Base-by-base conservation (phyloP, 768 basidiomycete species). In the Boletus sp. region DNA sequence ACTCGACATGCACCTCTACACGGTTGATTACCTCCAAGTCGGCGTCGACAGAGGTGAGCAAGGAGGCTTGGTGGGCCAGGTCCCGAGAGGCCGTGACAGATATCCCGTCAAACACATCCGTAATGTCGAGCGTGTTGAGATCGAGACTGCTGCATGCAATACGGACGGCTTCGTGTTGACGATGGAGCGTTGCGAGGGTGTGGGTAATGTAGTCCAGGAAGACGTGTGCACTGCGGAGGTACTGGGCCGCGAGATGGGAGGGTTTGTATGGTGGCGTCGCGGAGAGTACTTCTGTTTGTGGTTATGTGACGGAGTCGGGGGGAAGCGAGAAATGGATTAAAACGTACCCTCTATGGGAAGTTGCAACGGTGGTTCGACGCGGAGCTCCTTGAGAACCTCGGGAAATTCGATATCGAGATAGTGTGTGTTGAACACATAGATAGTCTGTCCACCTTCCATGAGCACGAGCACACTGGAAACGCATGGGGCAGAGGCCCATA, bases 361-460 rank as follows among this genome's bases (percentile, higher is more conserved):
- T 60, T 90, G 87, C 24, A 89, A 64, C 17, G 79, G 77, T 3
- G 89, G 77, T 44, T 85, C 80, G 17, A 84, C 75, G 15, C 73
- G 78, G n/a, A 93, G 79, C 41, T 83, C 79, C n/a, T 71, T 77
- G 15, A 92, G 70, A 28, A 90, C 85, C 42, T 87, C 80, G 2
- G 86, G 82, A 30, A 88, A 54, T 49, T 87, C 84, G 44, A 83
- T 76, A 60, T 90, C 89, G 37, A 94, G 79, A 64, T 88, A 89
- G 64, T 82, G 77, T 65, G 90, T 91, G 73, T 92, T 93, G 74
- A 90, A 94, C 6, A 93, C 88, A 64, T 83, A 93, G 58, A 94
- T 87, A 7, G 83, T 79, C 91, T 83, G 28, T 41, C 15, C 20
- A 39, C 28, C 3, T n/a, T 20, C 14, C 76, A 52, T 54, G 46